These are phyloP conservation scores for Stephanodiscus minutulus DNA, from an alignment of 108 stramenopile species.

Conservation along the genomic window DNA sequence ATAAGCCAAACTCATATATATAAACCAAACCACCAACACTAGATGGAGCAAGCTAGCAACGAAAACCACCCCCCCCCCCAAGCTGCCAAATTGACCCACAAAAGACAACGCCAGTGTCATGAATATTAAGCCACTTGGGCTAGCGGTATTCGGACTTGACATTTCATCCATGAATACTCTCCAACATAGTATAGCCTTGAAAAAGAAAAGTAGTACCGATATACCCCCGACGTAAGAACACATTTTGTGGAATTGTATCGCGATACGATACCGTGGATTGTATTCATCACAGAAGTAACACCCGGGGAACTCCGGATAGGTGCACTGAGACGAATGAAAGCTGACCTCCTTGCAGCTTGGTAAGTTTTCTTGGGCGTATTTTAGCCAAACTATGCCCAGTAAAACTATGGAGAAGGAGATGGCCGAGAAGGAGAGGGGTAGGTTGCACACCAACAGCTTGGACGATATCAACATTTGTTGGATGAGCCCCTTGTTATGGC, in stretches of 20 bases:
- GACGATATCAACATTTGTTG: conserved; percentile 8
- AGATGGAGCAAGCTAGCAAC: conserved; percentile 65
- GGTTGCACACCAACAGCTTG: conserved; percentile 65
- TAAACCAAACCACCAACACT: conserved; percentile 71
- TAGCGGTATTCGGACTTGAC: conserved; percentile 76
- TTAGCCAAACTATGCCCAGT: conserved; percentile 82
- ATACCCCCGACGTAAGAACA: conserved; percentile 62
- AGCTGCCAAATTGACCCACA: conserved; percentile 58
- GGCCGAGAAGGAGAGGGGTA: conserved; percentile 75
- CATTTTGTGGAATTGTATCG: conserved; percentile 58
- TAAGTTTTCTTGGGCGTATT: conserved; percentile 53
- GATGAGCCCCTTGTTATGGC: not conserved
- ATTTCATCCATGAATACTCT: conserved; percentile 73
- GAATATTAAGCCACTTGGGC: conserved; percentile 75
- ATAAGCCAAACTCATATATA: conserved; percentile 78
- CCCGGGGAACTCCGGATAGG: conserved; percentile 47
- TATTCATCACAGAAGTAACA: conserved; percentile 51
- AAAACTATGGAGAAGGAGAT: conserved; percentile 70
- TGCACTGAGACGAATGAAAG: conserved; percentile 40
- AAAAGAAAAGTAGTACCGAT: conserved; percentile 50
- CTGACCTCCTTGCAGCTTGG: conserved; percentile 39
- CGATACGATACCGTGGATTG: conserved; percentile 37
- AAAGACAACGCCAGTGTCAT: conserved; percentile 76
- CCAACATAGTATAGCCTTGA: conserved; percentile 59
- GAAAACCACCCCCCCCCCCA: conserved; percentile 66